Percentiles rank a stretch among this genome's conserved stretches.
These are phyloP conservation scores for Leucosporidium yakuticum DNA, from an alignment of 768 basidiomycete species.

Conservation along the genomic window DNA sequence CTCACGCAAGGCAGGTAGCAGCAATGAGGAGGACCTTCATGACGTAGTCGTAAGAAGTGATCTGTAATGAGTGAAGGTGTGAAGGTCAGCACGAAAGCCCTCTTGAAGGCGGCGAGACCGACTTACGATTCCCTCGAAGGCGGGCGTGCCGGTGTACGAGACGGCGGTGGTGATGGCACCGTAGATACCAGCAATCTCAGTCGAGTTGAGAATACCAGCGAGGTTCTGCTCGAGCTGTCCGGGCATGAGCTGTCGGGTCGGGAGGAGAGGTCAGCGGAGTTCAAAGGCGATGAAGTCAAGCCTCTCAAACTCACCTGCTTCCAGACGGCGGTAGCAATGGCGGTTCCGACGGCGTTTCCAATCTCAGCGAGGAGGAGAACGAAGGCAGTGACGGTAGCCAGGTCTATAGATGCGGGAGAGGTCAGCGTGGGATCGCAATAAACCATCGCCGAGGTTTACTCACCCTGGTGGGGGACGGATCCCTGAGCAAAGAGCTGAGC, in stretches of 20 bases:
- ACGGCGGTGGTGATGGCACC: conserved; percentile 50
- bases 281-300: not conserved
- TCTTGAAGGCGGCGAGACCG: not conserved
- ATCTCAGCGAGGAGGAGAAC: conserved; percentile 45
- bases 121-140: conserved; percentile 54
- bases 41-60: conserved; percentile 45
- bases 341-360: conserved; percentile 43
- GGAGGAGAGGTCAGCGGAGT: not conserved
- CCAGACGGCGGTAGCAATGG: conserved; percentile 39
- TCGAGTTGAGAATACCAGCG: conserved; percentile 48
- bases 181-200: conserved; percentile 31
- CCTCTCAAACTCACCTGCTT: not conserved
- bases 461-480: conserved; percentile 52
- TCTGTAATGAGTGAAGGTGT: too few relatives aligned
- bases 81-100: conserved; percentile 41
- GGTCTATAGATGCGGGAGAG: conserved; percentile 43
- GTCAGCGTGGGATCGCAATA: conserved; percentile 22
- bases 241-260: conserved; percentile 53
- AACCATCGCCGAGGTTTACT: not conserved
- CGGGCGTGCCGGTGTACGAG: conserved; percentile 47
- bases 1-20: conserved; percentile 50
- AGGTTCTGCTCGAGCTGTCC: conserved; percentile 54
- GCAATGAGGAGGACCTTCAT: conserved; percentile 51
- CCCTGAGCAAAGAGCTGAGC: conserved; percentile 45
- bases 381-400: conserved; percentile 44